Conservation (phyloP, 2,329 filamentous ascomycete genomes). For the Aspergillus oerlinghausenensis region DNA sequence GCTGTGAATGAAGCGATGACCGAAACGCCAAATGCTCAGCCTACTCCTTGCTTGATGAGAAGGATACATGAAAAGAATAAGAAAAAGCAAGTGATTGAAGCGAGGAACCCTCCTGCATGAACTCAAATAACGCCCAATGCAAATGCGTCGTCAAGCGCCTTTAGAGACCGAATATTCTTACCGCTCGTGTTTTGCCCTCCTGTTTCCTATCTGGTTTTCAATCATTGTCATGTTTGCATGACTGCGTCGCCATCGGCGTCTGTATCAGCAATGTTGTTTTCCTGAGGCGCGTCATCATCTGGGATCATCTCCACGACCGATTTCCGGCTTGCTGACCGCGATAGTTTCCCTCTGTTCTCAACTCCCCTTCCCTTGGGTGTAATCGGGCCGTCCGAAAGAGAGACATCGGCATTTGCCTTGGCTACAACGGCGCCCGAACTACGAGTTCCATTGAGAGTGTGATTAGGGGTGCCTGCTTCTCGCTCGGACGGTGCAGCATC, state of each 20-base stretch:
- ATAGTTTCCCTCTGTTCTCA: slow-evolving; percentile 12
- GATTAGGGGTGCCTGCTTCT: slow-evolving; percentile 11
- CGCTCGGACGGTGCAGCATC: slow-evolving; percentile 3
- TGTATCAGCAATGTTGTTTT: slow-evolving; percentile 11
- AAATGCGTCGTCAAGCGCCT: slow-evolving; percentile 19
- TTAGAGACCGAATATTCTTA: not conserved
- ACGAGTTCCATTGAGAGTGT: slow-evolving; percentile 16
- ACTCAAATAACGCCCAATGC: slow-evolving; percentile 20
- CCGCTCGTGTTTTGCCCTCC: not conserved
- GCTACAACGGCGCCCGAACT: slow-evolving; percentile 2
- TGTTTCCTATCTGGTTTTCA: not conserved
- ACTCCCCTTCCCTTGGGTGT: slow-evolving; percentile 13
- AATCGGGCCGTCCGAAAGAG: slow-evolving; percentile 2
- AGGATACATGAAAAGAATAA: slow-evolving; percentile 5
- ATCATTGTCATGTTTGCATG: slow-evolving; percentile 25
- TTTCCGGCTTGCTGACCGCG: slow-evolving; percentile 18
- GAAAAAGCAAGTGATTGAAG: slow-evolving; percentile 6
- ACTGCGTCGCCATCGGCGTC: slow-evolving; percentile 28
- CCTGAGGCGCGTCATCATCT: slow-evolving; percentile 13
- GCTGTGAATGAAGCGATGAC: slow-evolving; percentile 2
- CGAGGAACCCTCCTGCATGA: slow-evolving; percentile 4
- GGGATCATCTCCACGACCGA: slow-evolving; percentile 25
- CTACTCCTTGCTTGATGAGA: slow-evolving; percentile 24
- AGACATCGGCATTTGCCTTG: slow-evolving; percentile 1
- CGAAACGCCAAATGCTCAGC: slow-evolving; percentile 16